Evolutionary conservation across 176 grass and related monocot species (phyloP), one percentile per base, ranked within the genome.

Genomic region (Pontederia paniculata): DNA sequence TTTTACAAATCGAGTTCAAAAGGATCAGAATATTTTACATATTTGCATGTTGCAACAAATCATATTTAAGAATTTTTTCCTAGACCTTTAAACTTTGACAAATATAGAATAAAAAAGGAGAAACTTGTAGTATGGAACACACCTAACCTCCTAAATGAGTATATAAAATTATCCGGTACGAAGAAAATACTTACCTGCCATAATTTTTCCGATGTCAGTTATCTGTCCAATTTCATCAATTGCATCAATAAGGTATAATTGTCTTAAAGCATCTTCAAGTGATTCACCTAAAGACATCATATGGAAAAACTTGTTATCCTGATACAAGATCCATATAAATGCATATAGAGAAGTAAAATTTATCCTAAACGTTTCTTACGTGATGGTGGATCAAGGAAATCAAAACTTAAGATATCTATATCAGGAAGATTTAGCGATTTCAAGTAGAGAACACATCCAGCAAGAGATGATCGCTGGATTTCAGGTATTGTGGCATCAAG

Each of bases 351-450:
- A 37, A 37, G 3, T 2, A 5, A 37, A 37, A 37, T 2, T 37
- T 37, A 37, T 37, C n/a, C 28, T 37, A 67, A 62, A 45, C 17
- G 70, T 76, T 31, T 77, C 89, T 89, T 96, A 96, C 90, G 90
- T 78, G 90, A 96, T 73, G 90, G 85, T 37, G 90, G 79, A 79
- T 96, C 90, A 46, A 96, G 85, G 57, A 96, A 96, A 89, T 89
- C 90, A 76, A 96, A 96, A 72, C 83, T 83, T 63, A 96, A 63
- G 42, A 96, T 86, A 78, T 96, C 69, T 19, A 96, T 96, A 31
- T 96, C 90, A 25, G 80, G 74, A 67, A 96, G 78, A 78, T 89
- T 78, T 75, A 89, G 55, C 1, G 90, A 96, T 80, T 89, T 96
- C 67, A 96, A 64, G 62, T 96, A 71, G 11, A 96, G 65, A 70